Evolutionary conservation across 495 filamentous ascomycete species (phyloP).

Genomic region (Neurospora tetrasperma): DNA sequence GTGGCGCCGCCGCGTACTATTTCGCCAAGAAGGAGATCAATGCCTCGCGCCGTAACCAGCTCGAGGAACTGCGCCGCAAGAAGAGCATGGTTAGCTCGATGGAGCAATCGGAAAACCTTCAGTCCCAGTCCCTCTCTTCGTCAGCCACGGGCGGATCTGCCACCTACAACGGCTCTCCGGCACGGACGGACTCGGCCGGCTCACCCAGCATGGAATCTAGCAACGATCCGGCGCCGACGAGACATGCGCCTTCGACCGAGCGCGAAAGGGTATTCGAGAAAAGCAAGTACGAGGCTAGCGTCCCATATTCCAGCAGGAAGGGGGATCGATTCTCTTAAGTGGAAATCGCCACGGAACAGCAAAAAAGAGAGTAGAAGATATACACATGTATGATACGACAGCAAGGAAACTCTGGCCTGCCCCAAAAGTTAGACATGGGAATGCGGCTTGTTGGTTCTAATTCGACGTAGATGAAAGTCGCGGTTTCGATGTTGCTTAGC

Average conservation of each 20-base stretch:
- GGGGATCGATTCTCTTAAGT: slow-evolving; percentile 68
- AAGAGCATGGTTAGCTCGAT: slow-evolving; percentile 51
- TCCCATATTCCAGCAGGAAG: slow-evolving; percentile 59
- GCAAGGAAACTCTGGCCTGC: neutral
- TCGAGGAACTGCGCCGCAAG: slow-evolving; percentile 55
- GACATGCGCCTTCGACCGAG: slow-evolving; percentile 70
- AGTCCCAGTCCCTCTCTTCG: slow-evolving; percentile 20
- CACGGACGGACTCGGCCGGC: slow-evolving; percentile 48
- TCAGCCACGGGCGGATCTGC: slow-evolving; percentile 31
- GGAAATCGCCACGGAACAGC: neutral
- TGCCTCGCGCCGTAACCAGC: slow-evolving; percentile 64
- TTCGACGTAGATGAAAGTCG: neutral
- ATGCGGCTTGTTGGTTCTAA: neutral
- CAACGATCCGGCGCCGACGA: slow-evolving; percentile 75
- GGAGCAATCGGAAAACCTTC: slow-evolving; percentile 40
- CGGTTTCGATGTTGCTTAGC: neutral
- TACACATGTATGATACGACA: slow-evolving; percentile 1
- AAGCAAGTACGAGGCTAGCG: slow-evolving; percentile 75
- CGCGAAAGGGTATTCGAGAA: slow-evolving; percentile 60
- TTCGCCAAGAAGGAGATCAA: slow-evolving; percentile 94
- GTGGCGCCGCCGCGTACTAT: slow-evolving; percentile 80
- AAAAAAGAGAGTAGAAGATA: neutral
- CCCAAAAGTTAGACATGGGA: neutral
- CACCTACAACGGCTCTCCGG: slow-evolving; percentile 24
- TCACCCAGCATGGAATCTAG: slow-evolving; percentile 74